Percentiles rank a stretch among this genome's conserved stretches.
Evolutionary conservation across 129 eudicot species (phyloP).

Genomic region (Pittosporum tobira): DNA sequence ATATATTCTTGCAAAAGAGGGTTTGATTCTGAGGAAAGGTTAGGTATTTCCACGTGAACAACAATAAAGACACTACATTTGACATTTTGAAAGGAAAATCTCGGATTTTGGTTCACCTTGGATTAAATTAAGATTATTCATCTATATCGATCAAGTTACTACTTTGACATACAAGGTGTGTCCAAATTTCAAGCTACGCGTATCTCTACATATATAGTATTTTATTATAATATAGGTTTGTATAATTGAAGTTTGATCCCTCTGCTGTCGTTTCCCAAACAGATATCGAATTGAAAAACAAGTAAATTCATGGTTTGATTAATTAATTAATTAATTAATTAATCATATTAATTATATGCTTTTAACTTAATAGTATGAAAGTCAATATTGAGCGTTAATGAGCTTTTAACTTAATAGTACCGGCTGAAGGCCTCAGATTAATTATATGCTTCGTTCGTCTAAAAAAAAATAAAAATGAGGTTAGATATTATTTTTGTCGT

Average conservation of each 20-base stretch:
- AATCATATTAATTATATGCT: too few species aligned
- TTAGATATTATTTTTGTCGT: too few species aligned
- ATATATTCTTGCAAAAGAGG: too few species aligned
- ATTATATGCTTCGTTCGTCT: too few species aligned
- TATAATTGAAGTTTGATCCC: conserved; percentile 42
- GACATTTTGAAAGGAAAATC: conserved; percentile 30
- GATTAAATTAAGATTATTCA: background rate
- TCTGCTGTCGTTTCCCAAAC: conserved; percentile 28
- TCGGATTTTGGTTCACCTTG: conserved; percentile 27
- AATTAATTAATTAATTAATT: too few species aligned
- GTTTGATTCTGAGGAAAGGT: too few species aligned
- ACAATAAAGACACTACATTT: conserved; percentile 26
- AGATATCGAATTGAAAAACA: background rate
- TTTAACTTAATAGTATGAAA: background rate
- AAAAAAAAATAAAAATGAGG: too few species aligned
- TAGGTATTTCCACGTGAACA: conserved; percentile 3
- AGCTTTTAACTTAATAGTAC: too few species aligned
- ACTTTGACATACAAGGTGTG: too few species aligned
- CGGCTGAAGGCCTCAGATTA: too few species aligned
- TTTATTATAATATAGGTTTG: conserved; percentile 17
- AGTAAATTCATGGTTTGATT: background rate
- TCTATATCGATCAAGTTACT: conserved; percentile 19
- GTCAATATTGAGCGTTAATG: background rate
- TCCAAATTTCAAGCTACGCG: conserved; percentile 20
- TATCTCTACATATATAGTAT: conserved; percentile 5